Evolutionary conservation across 208 protist species (phyloP).

Genomic region (Trypanosoma platydactyli): DNA sequence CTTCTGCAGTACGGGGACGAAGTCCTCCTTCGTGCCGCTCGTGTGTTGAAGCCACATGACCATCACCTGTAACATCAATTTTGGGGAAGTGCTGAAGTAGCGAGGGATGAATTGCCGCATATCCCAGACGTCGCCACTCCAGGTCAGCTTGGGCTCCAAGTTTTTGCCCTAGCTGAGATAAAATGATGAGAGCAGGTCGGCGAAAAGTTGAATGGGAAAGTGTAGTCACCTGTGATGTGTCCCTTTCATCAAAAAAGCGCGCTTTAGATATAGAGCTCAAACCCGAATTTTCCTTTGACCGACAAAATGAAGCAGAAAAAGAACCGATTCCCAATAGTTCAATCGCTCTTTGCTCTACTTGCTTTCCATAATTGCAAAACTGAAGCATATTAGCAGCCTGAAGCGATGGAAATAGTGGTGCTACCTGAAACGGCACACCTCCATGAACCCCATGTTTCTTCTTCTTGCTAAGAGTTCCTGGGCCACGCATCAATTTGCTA

Average conservation of each 20-base stretch:
- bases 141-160: conserved; percentile 69
- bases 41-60: conserved; percentile 23
- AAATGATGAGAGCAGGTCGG: conserved; percentile 79
- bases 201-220: conserved; percentile 57
- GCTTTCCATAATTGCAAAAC: conserved; percentile 40
- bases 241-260: conserved; percentile 38
- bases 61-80: conserved; percentile 25
- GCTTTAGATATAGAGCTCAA: neutral
- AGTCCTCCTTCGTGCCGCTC: conserved; percentile 24
- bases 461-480: conserved; percentile 51
- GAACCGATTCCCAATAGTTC: conserved; percentile 6
- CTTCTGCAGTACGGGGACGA: conserved; percentile 13
- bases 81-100: conserved; percentile 47
- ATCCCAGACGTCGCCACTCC: conserved; percentile 75
- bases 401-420: conserved; percentile 51
- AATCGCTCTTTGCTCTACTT: conserved; percentile 18
- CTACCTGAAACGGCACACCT: conserved; percentile 35
- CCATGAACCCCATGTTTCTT: neutral
- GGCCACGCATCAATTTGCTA: conserved; percentile 88
- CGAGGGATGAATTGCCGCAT: conserved; percentile 61
- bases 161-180: conserved; percentile 82
- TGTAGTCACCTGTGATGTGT: conserved; percentile 49
- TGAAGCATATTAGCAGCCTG: conserved; percentile 51
- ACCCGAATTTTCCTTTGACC: neutral
- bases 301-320: conserved; percentile 9